Evolutionary conservation across 2,329 filamentous ascomycete genomes (phyloP).

Genomic region (Ceratocystis eucalypticola): DNA sequence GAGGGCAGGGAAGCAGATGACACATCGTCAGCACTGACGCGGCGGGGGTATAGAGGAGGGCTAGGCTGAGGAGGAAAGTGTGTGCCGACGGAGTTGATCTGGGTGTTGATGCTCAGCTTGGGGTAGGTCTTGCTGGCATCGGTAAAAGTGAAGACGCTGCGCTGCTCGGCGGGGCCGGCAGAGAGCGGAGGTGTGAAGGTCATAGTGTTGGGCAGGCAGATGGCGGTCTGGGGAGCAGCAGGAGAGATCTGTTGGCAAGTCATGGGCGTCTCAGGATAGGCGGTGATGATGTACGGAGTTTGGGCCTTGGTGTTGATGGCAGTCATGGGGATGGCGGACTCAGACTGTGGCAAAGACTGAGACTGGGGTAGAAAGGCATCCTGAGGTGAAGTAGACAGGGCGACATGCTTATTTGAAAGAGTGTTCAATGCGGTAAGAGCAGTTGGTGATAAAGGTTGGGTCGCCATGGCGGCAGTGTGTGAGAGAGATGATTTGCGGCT

Average conservation of each 20-base stretch:
- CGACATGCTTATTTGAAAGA: slow-evolving; percentile 47
- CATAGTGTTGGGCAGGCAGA: slow-evolving; percentile 42
- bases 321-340: slow-evolving; percentile 13
- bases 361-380: background rate
- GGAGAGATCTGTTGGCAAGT: slow-evolving; percentile 40
- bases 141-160: slow-evolving; percentile 16
- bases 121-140: slow-evolving; percentile 6
- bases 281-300: slow-evolving; percentile 27
- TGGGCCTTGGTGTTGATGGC: slow-evolving; percentile 16
- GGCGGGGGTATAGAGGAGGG: slow-evolving; percentile 4
- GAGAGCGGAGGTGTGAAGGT: slow-evolving; percentile 47
- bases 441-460: slow-evolving; percentile 46
- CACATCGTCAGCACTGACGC: slow-evolving; percentile 6
- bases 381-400: slow-evolving; percentile 26
- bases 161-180: slow-evolving; percentile 35
- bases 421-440: slow-evolving; percentile 52
- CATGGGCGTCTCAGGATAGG: slow-evolving; percentile 41
- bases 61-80: slow-evolving; percentile 10
- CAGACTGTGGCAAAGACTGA: background rate
- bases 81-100: slow-evolving; percentile 11
- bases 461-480: slow-evolving; percentile 31
- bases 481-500: slow-evolving; percentile 21
- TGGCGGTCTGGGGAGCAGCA: slow-evolving; percentile 28
- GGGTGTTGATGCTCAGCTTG: slow-evolving; percentile 20
- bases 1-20: slow-evolving; percentile 35